Evolutionary conservation across 805 yeast species (phyloP), one percentile per base, ranked within the genome.

Genomic region (Starmerella floricola): DNA sequence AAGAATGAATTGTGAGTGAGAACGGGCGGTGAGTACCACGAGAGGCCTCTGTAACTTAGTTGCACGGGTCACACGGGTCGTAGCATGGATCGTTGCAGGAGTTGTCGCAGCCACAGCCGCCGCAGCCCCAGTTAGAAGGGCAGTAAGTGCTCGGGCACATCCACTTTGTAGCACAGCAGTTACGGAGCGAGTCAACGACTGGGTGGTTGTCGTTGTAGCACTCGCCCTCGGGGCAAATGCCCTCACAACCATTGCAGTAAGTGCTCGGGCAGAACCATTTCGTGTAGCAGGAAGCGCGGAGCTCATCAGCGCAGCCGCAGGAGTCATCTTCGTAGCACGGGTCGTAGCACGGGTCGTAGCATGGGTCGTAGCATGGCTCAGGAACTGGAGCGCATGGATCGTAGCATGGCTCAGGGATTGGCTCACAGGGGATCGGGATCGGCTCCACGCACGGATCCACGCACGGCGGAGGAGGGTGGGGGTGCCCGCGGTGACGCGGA

Each of bases 181-280:
- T 23, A 34, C 46, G 42, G 36, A 41, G 45, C 4, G 32, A 36
- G 27, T 46, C 46, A 8, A 38, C 45, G 11, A 41, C 34, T 29
- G 41, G 48, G 41, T 36, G 48, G 35, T 26, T n/a, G 30, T 41
- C 46, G 15, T 30, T 33, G 20, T 21, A 15, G 45, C 38, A 38
- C 6, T 29, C 23, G 15, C 34, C 49, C 43, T 38, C 45, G 31
- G 36, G 45, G 41, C 41, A 40, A 11, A 17, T 3, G 31, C 41
- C 24, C n/a, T 23, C 26, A 19, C 41, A 23, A 39, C 31, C 15
- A 36, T 32, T 10, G 44, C 46, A 42, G 34, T 38, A 35, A 11
- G 44, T 42, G 38, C 44, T 24, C n/a, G 49, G 49, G 46, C 46
- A 46, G 46, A 42, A 35, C 44, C 44, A 42, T 34, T 42, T 42